phyloP scores from a whole-genome alignment of 1,284 basidiomycete genomes.

The Melampsora americana region DNA sequence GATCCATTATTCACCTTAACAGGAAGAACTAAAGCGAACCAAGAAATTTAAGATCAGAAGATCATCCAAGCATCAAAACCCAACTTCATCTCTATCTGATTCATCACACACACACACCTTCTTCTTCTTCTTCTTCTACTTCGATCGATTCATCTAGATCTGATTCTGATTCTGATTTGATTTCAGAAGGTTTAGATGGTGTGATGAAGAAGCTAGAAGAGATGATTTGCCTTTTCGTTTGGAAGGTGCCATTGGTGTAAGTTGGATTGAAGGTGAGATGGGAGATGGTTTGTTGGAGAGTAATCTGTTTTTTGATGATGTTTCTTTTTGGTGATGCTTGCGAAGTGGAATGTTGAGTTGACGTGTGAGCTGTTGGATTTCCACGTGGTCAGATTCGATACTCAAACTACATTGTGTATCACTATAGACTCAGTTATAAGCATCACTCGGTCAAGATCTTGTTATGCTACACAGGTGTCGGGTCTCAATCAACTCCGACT shows the following conservation, averaged over 20 bases:
- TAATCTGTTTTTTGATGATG: no score
- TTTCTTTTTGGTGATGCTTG: no score
- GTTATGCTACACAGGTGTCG: no score
- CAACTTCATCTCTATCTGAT: no score
- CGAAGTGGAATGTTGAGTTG: no score
- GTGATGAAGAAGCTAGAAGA: background rate
- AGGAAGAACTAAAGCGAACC: slow-evolving; percentile 6
- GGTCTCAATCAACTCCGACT: no score
- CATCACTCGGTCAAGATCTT: no score
- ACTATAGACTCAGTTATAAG: no score
- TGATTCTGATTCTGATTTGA: background rate
- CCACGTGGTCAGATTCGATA: no score
- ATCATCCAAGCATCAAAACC: no score
- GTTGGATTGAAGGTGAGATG: background rate
- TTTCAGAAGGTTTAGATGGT: background rate
- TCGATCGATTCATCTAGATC: background rate
- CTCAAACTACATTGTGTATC: no score
- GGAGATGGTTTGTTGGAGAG: background rate
- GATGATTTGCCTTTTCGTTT: slow-evolving; percentile 5
- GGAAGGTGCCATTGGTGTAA: background rate
- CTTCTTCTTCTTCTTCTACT: background rate
- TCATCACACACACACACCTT: background rate
- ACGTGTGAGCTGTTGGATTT: no score
- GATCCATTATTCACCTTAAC: slow-evolving; percentile 42
- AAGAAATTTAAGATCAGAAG: background rate